Evolutionary conservation across 2,329 filamentous ascomycete genomes (phyloP).

Genomic region (Acephala macrosclerotiorum): DNA sequence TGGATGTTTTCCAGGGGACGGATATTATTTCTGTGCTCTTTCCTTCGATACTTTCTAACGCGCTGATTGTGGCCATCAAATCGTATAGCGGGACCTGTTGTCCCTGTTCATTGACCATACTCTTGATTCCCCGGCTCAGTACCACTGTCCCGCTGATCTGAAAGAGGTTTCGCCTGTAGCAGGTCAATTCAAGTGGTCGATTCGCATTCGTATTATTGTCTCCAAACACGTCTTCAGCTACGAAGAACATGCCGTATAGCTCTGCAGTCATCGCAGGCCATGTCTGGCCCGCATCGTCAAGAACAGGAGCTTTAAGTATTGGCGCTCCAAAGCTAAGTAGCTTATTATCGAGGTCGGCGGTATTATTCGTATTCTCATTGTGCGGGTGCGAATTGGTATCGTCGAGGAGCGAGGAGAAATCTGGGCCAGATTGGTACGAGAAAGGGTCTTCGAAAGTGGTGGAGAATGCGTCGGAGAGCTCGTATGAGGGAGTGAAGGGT

Average conservation of each 20-base stretch:
- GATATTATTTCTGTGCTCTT: constrained; percentile 94
- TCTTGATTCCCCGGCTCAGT: constrained; percentile 74
- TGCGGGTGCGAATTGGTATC: constrained; percentile 32
- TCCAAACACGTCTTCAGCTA: constrained; percentile 81
- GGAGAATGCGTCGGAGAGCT: constrained; percentile 65
- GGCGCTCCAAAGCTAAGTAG: constrained; percentile 77
- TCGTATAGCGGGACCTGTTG: constrained; percentile 80
- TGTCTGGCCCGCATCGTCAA: constrained; percentile 71
- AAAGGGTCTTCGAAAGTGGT: constrained; percentile 73
- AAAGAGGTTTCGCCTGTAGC: constrained; percentile 93
- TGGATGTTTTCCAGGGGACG: constrained; percentile 85
- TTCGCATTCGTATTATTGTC: constrained; percentile 53
- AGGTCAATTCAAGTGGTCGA: constrained; percentile 83
- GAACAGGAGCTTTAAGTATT: constrained; percentile 63
- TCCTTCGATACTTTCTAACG: constrained; percentile 90
- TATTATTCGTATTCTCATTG: constrained; percentile 24
- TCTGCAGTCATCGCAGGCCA: constrained; percentile 76
- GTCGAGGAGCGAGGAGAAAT: constrained; percentile 47
- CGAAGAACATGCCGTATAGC: constrained; percentile 88
- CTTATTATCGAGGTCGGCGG: constrained; percentile 68
- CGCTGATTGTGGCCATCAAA: constrained; percentile 82
- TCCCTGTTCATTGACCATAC: constrained; percentile 79
- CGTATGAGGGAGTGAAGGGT: constrained; percentile 66
- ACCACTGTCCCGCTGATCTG: constrained; percentile 91
- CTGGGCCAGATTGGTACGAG: constrained; percentile 58